Conservation (phyloP, 805 yeast genomes). For the Kluyveromyces siamensis region DNA sequence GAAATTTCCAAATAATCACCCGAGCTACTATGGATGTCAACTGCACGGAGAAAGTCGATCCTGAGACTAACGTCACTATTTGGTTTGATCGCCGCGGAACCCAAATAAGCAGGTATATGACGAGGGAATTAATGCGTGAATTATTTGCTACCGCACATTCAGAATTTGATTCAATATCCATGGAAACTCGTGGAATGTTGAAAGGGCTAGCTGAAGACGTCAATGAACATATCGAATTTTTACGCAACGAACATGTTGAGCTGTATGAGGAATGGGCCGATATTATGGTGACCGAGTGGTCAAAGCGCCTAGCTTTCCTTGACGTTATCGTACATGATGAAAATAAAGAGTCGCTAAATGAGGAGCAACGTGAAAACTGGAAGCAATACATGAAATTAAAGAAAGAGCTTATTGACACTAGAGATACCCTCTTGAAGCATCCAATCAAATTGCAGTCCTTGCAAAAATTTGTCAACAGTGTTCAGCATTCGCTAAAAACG, state of each 20-base stretch:
- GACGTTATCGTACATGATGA: constrained; percentile 28
- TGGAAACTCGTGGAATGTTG: constrained; percentile 27
- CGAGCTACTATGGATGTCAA: constrained; percentile 32
- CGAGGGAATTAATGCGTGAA: constrained; percentile 42
- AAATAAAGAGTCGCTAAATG: constrained; percentile 14
- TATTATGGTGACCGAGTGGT: constrained; percentile 53
- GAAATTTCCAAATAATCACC: constrained; percentile 22
- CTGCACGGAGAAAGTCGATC: constrained; percentile 24
- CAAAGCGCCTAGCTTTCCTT: constrained; percentile 43
- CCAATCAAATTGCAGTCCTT: constrained; percentile 26
- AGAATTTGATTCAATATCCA: constrained; percentile 25
- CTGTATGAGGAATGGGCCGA: constrained; percentile 69
- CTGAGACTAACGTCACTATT: constrained; percentile 27
- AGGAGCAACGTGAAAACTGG: constrained; percentile 39
- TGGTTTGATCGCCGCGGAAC: constrained; percentile 30
- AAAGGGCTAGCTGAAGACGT: constrained; percentile 24
- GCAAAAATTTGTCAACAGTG: constrained; percentile 26
- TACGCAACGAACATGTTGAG: constrained; percentile 45
- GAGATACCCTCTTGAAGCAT: constrained; percentile 41
- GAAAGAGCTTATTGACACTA: constrained; percentile 41
- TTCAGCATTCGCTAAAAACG: constrained; percentile 35
- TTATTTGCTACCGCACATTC: constrained; percentile 28
- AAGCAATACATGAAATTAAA: constrained; percentile 50
- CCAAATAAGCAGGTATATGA: constrained; percentile 30
- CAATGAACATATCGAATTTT: constrained; percentile 29